Evolutionary conservation across 768 basidiomycete species (phyloP), one percentile per base, ranked within the genome.

Genomic region (Naematelia encephala): DNA sequence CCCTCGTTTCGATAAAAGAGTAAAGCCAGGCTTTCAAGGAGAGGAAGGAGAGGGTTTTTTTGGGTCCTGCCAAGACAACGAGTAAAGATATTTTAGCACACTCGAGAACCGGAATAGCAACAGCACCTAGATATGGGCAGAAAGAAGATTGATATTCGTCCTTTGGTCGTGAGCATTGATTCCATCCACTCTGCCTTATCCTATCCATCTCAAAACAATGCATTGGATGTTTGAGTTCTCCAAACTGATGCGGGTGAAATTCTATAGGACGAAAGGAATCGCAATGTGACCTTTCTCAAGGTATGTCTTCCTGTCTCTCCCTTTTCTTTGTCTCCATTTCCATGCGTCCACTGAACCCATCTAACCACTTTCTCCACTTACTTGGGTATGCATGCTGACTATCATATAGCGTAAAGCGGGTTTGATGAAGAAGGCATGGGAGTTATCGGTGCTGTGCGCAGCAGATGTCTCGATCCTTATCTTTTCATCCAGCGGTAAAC

Each of bases 351-450:
- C 19, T 26, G 56, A 56, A 46, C 25, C 8, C 12, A 29, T 47
- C 13, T 26, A 23, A n/a, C n/a, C n/a, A n/a, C n/a, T n/a, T n/a
- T n/a, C n/a, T n/a, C 19, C 21, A n/a, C 14, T 42, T 51, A 11
- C 14, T 16, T 42, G 39, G 25, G 12, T n/a, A 27, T 21, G 19
- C 4, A n/a, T 30, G 22, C 30, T 61, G 42, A 42, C 47, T 14
- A 12, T 57, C 14, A 1, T n/a, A n/a, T 43, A 74, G 71, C 65
- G 76, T 12, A 77, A 77, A 67, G 74, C 74, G 5, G 76, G 76
- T 22, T 48, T 77, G 57, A 73, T 77, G 72, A 77, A 77, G 62
- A 77, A 77, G 56, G 76, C 76, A 21, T 77, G 76, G 76, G 76
- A 77, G 56, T 54, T 77, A 44, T 70, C 69, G 25, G 76, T 77